Base-by-base conservation (phyloP, 225 moss, liverwort and hornwort species). In the Lunularia cruciata region DNA sequence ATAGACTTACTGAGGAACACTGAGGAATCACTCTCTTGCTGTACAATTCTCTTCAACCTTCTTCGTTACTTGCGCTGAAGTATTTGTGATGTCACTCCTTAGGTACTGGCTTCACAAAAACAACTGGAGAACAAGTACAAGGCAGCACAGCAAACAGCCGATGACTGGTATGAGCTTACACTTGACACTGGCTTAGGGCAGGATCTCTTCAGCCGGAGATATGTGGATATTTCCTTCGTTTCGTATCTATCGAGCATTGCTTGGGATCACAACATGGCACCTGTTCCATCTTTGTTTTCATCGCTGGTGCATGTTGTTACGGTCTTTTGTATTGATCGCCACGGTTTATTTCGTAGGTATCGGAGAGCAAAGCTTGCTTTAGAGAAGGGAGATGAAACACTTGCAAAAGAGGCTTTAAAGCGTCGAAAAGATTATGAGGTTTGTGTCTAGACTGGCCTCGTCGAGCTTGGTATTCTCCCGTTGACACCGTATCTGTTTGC, bases 391-490 rank as follows among this genome's bases (percentile, higher is more conserved):
- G 98, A 98, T 53, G 98, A 98, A 84, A 71, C 74, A 57, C 85
- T 98, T 67, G 98, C 98, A 10, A 86, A 84, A 79, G 98, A 98
- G 88, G 98, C 98, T 23, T 84, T 98, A 7, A 98, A 91, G 75
- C 86, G 98, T 37, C 83, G 98, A 39, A 98, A 98, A 60, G 98
- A 98, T 67, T 93, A 98, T 63, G 91, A 91, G 90, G 92, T 92
- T 31, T 72, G 60, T 47, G n/a, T n/a, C n/a, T n/a, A n/a, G n/a
- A n/a, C n/a, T n/a, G n/a, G n/a, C n/a, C n/a, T n/a, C n/a, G n/a
- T n/a, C n/a, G n/a, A n/a, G n/a, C n/a, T n/a, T n/a, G n/a, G n/a
- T n/a, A n/a, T n/a, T n/a, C n/a, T n/a, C n/a, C n/a, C n/a, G n/a
- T n/a, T n/a, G n/a, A n/a, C n/a, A n/a, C n/a, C n/a, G n/a, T n/a